Conservation (phyloP, 2,329 filamentous ascomycete species). For the Beauveria brongniartii region DNA sequence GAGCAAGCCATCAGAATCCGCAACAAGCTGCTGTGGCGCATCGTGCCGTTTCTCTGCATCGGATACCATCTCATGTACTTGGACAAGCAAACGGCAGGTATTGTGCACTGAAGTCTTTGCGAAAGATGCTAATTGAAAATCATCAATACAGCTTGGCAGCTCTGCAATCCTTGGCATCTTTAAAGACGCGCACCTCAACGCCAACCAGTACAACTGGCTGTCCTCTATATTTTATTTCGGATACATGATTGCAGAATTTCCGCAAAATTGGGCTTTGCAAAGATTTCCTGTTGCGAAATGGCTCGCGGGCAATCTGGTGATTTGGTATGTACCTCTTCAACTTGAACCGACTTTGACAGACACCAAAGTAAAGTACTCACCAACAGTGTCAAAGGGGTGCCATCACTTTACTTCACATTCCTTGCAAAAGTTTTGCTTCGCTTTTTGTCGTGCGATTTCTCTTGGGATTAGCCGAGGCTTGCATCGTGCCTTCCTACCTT, state of each 20-base stretch:
- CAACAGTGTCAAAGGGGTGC: slow-evolving; percentile 16
- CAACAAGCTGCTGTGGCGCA: slow-evolving; percentile 28
- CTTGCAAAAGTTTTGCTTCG: slow-evolving; percentile 19
- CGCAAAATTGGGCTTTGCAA: slow-evolving; percentile 35
- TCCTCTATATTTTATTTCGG: slow-evolving; percentile 44
- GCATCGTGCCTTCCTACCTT: slow-evolving; percentile 17
- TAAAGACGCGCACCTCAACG: slow-evolving; percentile 11
- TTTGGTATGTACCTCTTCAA: slow-evolving; percentile 14
- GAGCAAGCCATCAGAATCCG: slow-evolving; percentile 23
- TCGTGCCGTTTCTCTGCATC: slow-evolving; percentile 30
- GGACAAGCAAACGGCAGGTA: slow-evolving; percentile 28
- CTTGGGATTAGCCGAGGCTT: slow-evolving; percentile 21
- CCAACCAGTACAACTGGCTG: slow-evolving; percentile 14
- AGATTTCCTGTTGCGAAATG: slow-evolving; percentile 38
- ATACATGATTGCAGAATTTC: slow-evolving; percentile 35
- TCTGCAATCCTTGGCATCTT: slow-evolving; percentile 14
- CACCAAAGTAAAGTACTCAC: not conserved
- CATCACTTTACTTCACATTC: slow-evolving; percentile 23
- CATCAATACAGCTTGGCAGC: slow-evolving; percentile 8
- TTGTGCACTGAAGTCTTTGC: not conserved
- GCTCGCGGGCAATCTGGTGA: slow-evolving; percentile 20
- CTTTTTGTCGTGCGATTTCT: slow-evolving; percentile 23
- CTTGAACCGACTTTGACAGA: too few species aligned
- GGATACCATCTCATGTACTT: slow-evolving; percentile 33
- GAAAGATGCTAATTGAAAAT: not conserved